Percentiles rank a stretch among this genome's conserved stretches.
These are phyloP conservation scores for Pichia gijzeniarum DNA, from an alignment of 805 yeast genomes.

Conservation along the genomic window DNA sequence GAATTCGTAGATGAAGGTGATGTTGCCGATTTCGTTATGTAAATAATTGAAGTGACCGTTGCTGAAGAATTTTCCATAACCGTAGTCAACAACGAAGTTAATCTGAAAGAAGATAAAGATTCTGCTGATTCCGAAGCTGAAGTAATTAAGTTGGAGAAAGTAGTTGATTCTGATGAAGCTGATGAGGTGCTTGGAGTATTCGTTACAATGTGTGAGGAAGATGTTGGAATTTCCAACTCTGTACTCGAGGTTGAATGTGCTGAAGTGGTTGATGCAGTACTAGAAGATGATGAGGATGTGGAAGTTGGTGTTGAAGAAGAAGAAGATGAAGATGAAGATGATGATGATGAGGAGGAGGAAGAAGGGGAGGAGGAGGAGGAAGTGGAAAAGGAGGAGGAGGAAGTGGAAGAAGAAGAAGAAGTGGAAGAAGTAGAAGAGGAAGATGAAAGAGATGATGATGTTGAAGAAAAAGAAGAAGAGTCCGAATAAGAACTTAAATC, in stretches of 20 bases:
- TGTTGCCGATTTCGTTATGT: slow-evolving; percentile 24
- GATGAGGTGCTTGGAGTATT: too few species aligned
- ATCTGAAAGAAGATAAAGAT: neutral
- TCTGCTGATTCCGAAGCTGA: too few species aligned
- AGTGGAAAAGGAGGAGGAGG: slow-evolving; percentile 10
- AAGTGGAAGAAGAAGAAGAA: slow-evolving; percentile 9
- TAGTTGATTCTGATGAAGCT: too few species aligned
- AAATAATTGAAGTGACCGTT: slow-evolving; percentile 22
- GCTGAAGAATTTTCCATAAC: slow-evolving; percentile 20
- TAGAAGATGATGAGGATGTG: neutral
- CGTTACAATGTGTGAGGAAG: too few species aligned
- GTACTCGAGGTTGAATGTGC: too few species aligned
- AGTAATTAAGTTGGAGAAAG: too few species aligned
- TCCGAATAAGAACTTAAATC: slow-evolving; percentile 16
- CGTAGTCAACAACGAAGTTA: slow-evolving; percentile 15
- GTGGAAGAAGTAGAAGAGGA: slow-evolving; percentile 12
- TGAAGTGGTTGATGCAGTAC: neutral
- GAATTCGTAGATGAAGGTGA: slow-evolving; percentile 21
- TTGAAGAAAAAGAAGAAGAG: slow-evolving; percentile 26
- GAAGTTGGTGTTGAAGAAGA: slow-evolving; percentile 2
- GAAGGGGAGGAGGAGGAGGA: slow-evolving; percentile 1
- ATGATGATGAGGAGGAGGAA: slow-evolving; percentile 4
- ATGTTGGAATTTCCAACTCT: too few species aligned
- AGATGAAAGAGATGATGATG: slow-evolving; percentile 25
- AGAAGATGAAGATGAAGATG: slow-evolving; percentile 3